phyloP scores from a whole-genome alignment of 371 early-diverging fungal genomes.

The Syncephalastrum contaminatum region DNA sequence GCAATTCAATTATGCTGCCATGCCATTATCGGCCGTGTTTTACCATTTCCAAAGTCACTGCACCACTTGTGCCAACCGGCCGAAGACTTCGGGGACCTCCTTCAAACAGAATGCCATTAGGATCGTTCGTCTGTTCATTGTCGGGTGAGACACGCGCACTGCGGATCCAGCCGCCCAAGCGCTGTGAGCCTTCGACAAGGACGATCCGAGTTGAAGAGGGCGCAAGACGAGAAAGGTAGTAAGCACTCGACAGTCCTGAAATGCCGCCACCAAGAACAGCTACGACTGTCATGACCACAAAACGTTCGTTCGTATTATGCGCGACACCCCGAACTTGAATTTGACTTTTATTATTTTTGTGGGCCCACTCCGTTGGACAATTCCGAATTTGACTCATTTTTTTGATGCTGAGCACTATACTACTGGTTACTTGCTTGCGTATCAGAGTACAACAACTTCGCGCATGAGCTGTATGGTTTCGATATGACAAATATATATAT shows the following conservation, averaged over 20 bases:
- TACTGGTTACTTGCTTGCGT: too few relatives aligned
- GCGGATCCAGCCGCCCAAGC: constrained; percentile 89
- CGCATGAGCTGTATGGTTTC: too few relatives aligned
- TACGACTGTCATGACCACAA: constrained; percentile 21
- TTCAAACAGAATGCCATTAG: constrained; percentile 68
- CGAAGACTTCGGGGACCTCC: constrained; percentile 88
- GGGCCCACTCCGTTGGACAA: too few relatives aligned
- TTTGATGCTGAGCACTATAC: too few relatives aligned
- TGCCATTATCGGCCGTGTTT: neutral
- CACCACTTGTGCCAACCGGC: constrained; percentile 71
- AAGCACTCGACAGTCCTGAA: constrained; percentile 86
- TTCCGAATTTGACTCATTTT: too few relatives aligned
- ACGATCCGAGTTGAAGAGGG: constrained; percentile 55
- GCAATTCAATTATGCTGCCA: neutral
- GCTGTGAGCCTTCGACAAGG: constrained; percentile 71
- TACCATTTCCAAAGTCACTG: constrained; percentile 80
- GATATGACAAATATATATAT: too few relatives aligned
- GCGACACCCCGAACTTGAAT: too few relatives aligned
- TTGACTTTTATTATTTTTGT: too few relatives aligned
- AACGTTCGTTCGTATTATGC: too few relatives aligned
- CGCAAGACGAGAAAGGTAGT: constrained; percentile 67
- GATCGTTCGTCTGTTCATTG: constrained; percentile 14
- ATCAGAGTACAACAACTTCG: too few relatives aligned
- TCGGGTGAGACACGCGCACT: constrained; percentile 48
- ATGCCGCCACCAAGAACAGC: constrained; percentile 92